Evolutionary conservation across 2,329 filamentous ascomycete species (phyloP).

Genomic region (Nothomitra cinnamomea): DNA sequence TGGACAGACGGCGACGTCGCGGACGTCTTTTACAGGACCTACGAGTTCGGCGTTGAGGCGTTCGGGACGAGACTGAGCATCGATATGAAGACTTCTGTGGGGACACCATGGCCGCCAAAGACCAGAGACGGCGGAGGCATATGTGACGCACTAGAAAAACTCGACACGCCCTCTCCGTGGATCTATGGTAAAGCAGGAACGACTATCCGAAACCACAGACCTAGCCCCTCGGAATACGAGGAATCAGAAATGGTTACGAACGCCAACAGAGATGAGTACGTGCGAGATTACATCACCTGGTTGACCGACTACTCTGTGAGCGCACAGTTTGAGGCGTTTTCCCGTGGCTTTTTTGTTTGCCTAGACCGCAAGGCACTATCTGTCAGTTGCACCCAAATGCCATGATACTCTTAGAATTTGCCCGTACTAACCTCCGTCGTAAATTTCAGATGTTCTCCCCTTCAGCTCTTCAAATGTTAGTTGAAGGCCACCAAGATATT

Average conservation of each 20-base stretch:
- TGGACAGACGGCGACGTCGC: slow-evolving; percentile 71
- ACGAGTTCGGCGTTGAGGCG: slow-evolving; percentile 59
- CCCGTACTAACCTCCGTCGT: slow-evolving; percentile 3
- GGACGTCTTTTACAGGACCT: slow-evolving; percentile 69
- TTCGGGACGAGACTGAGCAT: slow-evolving; percentile 36
- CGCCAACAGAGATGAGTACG: slow-evolving; percentile 59
- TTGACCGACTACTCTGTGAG: slow-evolving; percentile 61
- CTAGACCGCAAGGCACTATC: slow-evolving; percentile 52
- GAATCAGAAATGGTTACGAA: slow-evolving; percentile 64
- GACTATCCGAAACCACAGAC: neutral
- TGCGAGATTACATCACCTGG: slow-evolving; percentile 72
- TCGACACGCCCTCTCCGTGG: neutral
- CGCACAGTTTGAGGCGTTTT: slow-evolving; percentile 66
- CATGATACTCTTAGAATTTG: slow-evolving; percentile 4
- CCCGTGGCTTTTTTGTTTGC: slow-evolving; percentile 61
- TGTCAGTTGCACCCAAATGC: slow-evolving; percentile 14
- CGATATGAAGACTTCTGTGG: slow-evolving; percentile 28
- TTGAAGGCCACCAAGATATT: slow-evolving; percentile 73
- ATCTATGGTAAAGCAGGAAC: neutral
- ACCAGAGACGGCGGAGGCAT: no score
- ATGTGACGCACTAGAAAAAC: neutral
- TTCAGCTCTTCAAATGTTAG: slow-evolving; percentile 51
- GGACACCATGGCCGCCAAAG: neutral
- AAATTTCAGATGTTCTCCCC: slow-evolving; percentile 43
- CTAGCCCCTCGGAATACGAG: neutral